Evolutionary conservation across 768 basidiomycete genomes (phyloP).

Genomic region (Suillus clintonianus): DNA sequence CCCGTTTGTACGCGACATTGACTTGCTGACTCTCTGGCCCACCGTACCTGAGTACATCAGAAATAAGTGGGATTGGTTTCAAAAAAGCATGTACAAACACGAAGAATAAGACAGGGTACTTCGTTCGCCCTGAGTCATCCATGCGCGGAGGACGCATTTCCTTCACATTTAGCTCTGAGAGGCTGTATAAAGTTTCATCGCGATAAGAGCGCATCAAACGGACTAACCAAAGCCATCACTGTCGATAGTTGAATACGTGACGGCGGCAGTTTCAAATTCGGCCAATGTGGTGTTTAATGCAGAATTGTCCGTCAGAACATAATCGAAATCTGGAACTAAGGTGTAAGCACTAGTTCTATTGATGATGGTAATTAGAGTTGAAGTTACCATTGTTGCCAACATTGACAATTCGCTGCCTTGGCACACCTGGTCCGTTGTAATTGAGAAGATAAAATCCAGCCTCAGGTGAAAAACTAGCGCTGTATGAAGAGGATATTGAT

Average conservation of each 20-base stretch:
- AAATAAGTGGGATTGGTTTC: neutral
- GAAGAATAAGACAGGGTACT: slow-evolving; percentile 91
- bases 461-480: slow-evolving; percentile 77
- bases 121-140: slow-evolving; percentile 93
- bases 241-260: slow-evolving; percentile 69
- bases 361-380: slow-evolving; percentile 5
- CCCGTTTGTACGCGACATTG: slow-evolving; percentile 60
- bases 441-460: slow-evolving; percentile 82
- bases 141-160: slow-evolving; percentile 91
- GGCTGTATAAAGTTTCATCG: slow-evolving; percentile 19
- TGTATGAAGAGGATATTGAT: slow-evolving; percentile 56
- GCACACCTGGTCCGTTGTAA: slow-evolving; percentile 81
- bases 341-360: neutral
- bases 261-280: slow-evolving; percentile 71
- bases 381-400: slow-evolving; percentile 47
- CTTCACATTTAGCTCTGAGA: slow-evolving; percentile 80
- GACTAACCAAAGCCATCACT: slow-evolving; percentile 77
- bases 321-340: slow-evolving; percentile 52
- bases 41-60: slow-evolving; percentile 64
- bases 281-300: slow-evolving; percentile 60
- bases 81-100: slow-evolving; percentile 49
- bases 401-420: slow-evolving; percentile 82
- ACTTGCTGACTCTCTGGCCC: slow-evolving; percentile 88
- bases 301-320: slow-evolving; percentile 72
- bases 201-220: slow-evolving; percentile 16